Percentiles rank a stretch among this genome's conserved stretches.
Conservation (phyloP, 371 early-diverging fungal genomes). For the Batrachochytrium dendrobatidis region DNA sequence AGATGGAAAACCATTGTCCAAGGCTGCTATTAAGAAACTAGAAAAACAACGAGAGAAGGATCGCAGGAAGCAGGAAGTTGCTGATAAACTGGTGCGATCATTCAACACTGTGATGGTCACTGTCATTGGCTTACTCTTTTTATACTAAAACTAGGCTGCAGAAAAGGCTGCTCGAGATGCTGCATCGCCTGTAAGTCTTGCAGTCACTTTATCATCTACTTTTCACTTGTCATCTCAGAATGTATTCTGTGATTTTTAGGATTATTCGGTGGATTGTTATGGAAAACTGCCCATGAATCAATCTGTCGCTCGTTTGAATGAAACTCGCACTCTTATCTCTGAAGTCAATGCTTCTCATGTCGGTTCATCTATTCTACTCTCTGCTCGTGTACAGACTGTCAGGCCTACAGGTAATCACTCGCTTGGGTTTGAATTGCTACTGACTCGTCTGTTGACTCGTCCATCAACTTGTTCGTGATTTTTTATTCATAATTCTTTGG, state of each 20-base stretch:
- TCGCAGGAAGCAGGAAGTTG: conserved; percentile 63
- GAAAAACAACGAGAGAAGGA: conserved; percentile 88
- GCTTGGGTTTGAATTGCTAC: background rate
- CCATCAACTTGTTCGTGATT: background rate
- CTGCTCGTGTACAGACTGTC: conserved; percentile 85
- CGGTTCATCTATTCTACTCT: conserved; percentile 71
- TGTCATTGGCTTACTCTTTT: background rate
- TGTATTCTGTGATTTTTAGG: conserved; percentile 23
- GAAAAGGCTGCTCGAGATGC: conserved; percentile 80
- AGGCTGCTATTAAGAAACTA: conserved; percentile 89
- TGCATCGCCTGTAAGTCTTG: conserved; percentile 21
- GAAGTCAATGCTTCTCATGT: conserved; percentile 56
- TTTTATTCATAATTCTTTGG: background rate
- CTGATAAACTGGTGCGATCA: conserved; percentile 12
- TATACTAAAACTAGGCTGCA: conserved; percentile 50
- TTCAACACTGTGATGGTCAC: background rate
- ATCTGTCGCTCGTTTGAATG: conserved; percentile 58
- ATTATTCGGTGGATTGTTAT: conserved; percentile 76
- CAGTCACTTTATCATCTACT: background rate
- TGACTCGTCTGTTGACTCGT: background rate
- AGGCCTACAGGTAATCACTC: conserved; percentile 80
- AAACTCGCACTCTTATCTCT: conserved; percentile 33
- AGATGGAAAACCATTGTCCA: conserved; percentile 82
- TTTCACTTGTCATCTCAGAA: background rate
- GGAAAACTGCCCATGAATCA: conserved; percentile 86